phyloP scores from a whole-genome alignment of 2,329 filamentous ascomycete species.

The Chaetomiaceae sp. region DNA sequence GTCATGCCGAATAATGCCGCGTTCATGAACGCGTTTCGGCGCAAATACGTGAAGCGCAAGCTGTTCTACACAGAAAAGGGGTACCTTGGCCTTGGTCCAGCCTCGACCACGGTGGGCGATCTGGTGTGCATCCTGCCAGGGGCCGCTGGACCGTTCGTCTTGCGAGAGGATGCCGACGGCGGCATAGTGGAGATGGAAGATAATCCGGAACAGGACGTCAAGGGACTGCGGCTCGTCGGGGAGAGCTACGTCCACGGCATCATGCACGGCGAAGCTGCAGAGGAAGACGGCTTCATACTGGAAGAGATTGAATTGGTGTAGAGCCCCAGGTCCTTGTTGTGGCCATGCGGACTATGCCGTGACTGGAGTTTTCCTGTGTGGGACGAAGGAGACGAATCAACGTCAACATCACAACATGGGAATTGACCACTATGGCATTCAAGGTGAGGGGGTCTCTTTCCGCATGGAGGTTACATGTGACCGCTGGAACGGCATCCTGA shows the following conservation, averaged over 20 bases:
- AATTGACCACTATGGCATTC: too few relatives aligned
- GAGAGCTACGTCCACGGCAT: constrained; percentile 14
- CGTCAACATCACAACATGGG: too few relatives aligned
- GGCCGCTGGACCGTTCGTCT: constrained; percentile 9
- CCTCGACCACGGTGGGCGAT: constrained; percentile 8
- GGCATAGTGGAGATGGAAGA: background rate
- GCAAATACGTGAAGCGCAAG: constrained; percentile 11
- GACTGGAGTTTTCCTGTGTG: too few relatives aligned
- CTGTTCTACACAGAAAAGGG: constrained; percentile 13
- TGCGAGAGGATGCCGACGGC: background rate
- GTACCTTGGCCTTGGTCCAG: constrained; percentile 10
- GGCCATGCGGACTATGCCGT: too few relatives aligned
- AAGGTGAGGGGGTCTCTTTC: too few relatives aligned
- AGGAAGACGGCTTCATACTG: background rate
- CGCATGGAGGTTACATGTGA: too few relatives aligned
- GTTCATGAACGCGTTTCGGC: constrained; percentile 9
- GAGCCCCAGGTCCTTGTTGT: too few relatives aligned
- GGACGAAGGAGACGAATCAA: too few relatives aligned
- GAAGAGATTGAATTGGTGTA: constrained; percentile 9
- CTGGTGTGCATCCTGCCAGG: constrained; percentile 11
- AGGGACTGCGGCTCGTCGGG: constrained; percentile 5
- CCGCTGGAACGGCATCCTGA: too few relatives aligned
- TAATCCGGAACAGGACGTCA: too few relatives aligned
- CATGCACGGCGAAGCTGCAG: constrained; percentile 10
- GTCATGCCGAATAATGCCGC: constrained; percentile 5